Conservation (phyloP, 2,329 filamentous ascomycete species). For the Cladorrhinum sp. region DNA sequence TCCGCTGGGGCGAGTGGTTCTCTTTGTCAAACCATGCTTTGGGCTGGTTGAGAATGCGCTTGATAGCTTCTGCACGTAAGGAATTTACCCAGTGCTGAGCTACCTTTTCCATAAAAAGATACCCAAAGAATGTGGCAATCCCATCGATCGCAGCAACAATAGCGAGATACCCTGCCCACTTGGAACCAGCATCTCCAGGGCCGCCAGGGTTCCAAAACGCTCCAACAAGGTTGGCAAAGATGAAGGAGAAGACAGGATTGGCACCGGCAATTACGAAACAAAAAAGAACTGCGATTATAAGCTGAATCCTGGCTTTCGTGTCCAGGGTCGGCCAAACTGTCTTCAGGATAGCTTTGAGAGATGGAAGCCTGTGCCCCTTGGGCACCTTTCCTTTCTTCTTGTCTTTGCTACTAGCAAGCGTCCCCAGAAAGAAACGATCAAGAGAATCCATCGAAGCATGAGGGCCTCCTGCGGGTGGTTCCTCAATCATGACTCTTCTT, state of each 20-base stretch:
- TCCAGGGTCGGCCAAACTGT: conserved; percentile 69
- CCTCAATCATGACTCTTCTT: neutral
- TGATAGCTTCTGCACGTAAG: conserved; percentile 66
- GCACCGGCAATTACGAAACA: conserved; percentile 63
- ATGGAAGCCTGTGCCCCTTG: conserved; percentile 17
- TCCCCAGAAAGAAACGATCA: conserved; percentile 25
- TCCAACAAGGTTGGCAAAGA: conserved; percentile 49
- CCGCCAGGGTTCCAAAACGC: conserved; percentile 64
- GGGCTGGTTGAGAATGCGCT: conserved; percentile 70
- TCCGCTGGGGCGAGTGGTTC: conserved; percentile 58
- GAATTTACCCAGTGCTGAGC: conserved; percentile 75
- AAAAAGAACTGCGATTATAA: conserved; percentile 59
- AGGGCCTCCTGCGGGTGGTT: neutral
- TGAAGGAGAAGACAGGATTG: conserved; percentile 57
- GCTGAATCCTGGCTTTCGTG: conserved; percentile 45
- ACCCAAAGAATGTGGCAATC: conserved; percentile 59
- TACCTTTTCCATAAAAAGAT: conserved; percentile 68
- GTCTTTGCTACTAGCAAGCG: conserved; percentile 24
- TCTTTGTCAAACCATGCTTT: conserved; percentile 73
- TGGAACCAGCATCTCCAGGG: conserved; percentile 47
- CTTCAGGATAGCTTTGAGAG: conserved; percentile 55
- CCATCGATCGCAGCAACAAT: conserved; percentile 66
- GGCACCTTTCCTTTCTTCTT: conserved; percentile 12
- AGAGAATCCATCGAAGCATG: conserved; percentile 22
- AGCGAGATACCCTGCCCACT: conserved; percentile 69